These are phyloP conservation scores for Penstemon newberryi DNA, from an alignment of 257 asterid genomes.

Conservation along the genomic window DNA sequence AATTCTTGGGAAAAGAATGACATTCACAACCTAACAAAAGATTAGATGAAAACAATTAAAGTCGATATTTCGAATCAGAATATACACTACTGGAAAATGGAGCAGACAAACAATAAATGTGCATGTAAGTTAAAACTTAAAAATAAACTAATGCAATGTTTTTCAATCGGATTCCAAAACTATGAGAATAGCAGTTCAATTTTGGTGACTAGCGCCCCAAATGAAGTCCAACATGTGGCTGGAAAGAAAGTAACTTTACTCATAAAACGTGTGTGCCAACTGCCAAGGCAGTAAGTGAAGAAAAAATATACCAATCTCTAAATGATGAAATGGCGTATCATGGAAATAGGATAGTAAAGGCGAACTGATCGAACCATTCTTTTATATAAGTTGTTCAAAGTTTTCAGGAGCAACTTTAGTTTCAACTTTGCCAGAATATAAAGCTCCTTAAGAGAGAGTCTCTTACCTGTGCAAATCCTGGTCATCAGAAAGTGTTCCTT, in stretches of 20 bases:
- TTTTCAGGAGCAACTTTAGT: slow-evolving; percentile 16
- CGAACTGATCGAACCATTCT: slow-evolving; percentile 3
- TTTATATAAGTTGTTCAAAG: slow-evolving; percentile 1
- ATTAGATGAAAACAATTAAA: slow-evolving; percentile 7
- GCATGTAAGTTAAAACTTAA: not conserved
- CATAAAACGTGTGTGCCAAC: too few species aligned
- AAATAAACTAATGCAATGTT: not conserved
- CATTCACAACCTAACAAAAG: not conserved
- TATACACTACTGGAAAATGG: not conserved
- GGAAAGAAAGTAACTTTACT: not conserved
- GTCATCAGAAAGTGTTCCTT: slow-evolving; percentile 87
- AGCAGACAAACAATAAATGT: not conserved
- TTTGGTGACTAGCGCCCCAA: slow-evolving; percentile 14
- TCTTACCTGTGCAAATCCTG: slow-evolving; percentile 87
- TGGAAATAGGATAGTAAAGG: slow-evolving; percentile 1
- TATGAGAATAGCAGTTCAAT: not conserved
- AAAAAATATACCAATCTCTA: not conserved
- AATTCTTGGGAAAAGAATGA: slow-evolving; percentile 3
- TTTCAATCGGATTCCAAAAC: not conserved
- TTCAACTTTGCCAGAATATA: slow-evolving; percentile 8
- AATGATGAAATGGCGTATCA: slow-evolving; percentile 7
- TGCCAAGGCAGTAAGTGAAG: not conserved
- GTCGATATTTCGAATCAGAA: not conserved
- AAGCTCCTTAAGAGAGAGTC: slow-evolving; percentile 19
- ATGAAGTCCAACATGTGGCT: slow-evolving; percentile 2